These are phyloP conservation scores for Aurantiochytrium sp. DNA, from an alignment of 108 stramenopile genomes.

Conservation along the genomic window DNA sequence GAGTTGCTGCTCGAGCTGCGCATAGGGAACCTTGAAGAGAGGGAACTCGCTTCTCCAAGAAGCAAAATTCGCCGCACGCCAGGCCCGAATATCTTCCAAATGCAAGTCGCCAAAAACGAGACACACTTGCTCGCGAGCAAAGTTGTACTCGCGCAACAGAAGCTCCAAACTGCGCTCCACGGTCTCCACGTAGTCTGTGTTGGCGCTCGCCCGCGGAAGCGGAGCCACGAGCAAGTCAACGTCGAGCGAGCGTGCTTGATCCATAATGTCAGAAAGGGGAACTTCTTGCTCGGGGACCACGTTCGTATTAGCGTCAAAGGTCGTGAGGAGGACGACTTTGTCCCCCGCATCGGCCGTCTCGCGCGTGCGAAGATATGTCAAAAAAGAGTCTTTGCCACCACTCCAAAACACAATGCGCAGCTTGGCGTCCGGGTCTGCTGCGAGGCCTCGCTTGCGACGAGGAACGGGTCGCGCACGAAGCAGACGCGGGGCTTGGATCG, in stretches of 20 bases:
- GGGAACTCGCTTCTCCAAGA: conserved; percentile 59
- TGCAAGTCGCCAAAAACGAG: conserved; percentile 83
- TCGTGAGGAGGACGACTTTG: conserved; percentile 66
- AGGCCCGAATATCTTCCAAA: conserved; percentile 70
- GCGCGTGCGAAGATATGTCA: conserved; percentile 61
- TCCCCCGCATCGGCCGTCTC: not conserved
- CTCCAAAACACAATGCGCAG: conserved; percentile 68
- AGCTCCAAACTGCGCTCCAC: conserved; percentile 54
- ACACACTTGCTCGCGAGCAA: conserved; percentile 23
- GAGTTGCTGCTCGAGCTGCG: conserved; percentile 25
- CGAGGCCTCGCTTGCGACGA: not conserved
- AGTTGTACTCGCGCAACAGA: conserved; percentile 22
- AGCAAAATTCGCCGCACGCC: conserved; percentile 59
- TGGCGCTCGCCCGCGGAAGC: conserved; percentile 54
- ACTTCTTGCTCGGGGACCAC: conserved; percentile 78
- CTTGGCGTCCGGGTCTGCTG: not conserved
- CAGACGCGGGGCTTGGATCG: not conserved
- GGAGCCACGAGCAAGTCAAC: conserved; percentile 71
- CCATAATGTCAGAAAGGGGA: conserved; percentile 55
- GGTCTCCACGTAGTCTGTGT: conserved; percentile 53
- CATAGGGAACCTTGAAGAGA: conserved; percentile 59
- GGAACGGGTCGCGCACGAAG: not conserved
- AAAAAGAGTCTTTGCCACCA: conserved; percentile 83
- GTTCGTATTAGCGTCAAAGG: conserved; percentile 68
- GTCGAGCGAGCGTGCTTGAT: conserved; percentile 61